phyloP scores from a whole-genome alignment of 768 basidiomycete genomes.

The Pisolithus marmoratus region DNA sequence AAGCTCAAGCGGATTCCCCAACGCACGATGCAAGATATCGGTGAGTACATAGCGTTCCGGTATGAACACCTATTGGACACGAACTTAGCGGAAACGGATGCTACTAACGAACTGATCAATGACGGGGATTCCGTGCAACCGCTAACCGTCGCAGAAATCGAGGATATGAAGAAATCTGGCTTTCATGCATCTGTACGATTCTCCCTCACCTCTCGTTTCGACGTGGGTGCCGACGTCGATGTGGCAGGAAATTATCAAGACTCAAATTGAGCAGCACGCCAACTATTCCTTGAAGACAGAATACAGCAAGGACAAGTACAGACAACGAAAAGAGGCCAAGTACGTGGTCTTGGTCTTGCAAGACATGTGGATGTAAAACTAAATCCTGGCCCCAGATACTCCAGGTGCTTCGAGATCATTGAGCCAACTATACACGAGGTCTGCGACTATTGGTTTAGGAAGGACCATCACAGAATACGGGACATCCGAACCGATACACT shows the following conservation, averaged over 20 bases:
- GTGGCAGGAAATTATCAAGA: conserved; percentile 87
- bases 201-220: conserved; percentile 1
- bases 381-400: conserved; percentile 51
- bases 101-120: conserved; percentile 94
- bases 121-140: conserved; percentile 83
- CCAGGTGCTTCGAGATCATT: conserved; percentile 80
- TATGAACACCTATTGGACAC: background rate
- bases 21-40: conserved; percentile 69
- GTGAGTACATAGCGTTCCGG: conserved; percentile 33
- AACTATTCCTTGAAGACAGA: conserved; percentile 94
- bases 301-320: conserved; percentile 98
- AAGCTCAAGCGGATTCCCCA: conserved; percentile 59
- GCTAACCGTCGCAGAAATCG: conserved; percentile 78
- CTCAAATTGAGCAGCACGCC: conserved; percentile 89
- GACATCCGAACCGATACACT: conserved; percentile 84
- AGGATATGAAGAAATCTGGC: conserved; percentile 75
- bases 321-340: conserved; percentile 96
- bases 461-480: conserved; percentile 76
- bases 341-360: conserved; percentile 32
- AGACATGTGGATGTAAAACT: background rate
- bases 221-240: conserved; percentile 7
- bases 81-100: conserved; percentile 84
- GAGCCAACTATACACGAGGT: conserved; percentile 87
- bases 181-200: conserved; percentile 63
- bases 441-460: conserved; percentile 82